These are phyloP conservation scores for Tetrahymena elliotti DNA, from an alignment of 73 alveolate species.

Conservation along the genomic window DNA sequence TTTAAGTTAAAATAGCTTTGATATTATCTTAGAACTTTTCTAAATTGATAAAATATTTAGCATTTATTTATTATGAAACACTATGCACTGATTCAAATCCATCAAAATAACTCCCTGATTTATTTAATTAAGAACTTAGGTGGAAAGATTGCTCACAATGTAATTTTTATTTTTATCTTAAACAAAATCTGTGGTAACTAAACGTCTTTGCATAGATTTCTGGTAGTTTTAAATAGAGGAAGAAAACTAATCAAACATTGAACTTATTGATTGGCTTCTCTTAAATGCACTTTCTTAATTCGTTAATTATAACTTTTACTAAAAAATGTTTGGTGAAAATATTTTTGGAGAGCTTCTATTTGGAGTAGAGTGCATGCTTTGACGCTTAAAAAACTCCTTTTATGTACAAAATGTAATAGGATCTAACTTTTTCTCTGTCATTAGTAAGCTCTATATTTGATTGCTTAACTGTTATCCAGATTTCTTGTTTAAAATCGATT, in stretches of 20 bases:
- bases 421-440: not conserved
- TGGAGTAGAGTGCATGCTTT: not conserved
- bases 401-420: not conserved
- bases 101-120: not conserved
- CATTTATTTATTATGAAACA: not conserved
- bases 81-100: not conserved
- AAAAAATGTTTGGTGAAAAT: not conserved
- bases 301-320: not conserved
- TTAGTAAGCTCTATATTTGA: not conserved
- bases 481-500: too few relatives aligned
- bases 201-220: not conserved
- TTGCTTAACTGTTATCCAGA: not conserved
- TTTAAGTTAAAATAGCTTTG: not conserved
- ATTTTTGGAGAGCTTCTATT: not conserved
- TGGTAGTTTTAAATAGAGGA: not conserved
- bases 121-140: not conserved
- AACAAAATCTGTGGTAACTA: not conserved
- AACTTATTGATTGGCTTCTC: not conserved
- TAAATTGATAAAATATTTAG: not conserved
- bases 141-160: not conserved
- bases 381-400: not conserved
- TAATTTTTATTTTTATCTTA: not conserved
- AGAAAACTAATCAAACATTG: not conserved
- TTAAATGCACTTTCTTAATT: not conserved
- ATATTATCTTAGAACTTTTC: not conserved